Evolutionary conservation across 2,329 filamentous ascomycete species (phyloP).

Genomic region (Alternaria gaisen): DNA sequence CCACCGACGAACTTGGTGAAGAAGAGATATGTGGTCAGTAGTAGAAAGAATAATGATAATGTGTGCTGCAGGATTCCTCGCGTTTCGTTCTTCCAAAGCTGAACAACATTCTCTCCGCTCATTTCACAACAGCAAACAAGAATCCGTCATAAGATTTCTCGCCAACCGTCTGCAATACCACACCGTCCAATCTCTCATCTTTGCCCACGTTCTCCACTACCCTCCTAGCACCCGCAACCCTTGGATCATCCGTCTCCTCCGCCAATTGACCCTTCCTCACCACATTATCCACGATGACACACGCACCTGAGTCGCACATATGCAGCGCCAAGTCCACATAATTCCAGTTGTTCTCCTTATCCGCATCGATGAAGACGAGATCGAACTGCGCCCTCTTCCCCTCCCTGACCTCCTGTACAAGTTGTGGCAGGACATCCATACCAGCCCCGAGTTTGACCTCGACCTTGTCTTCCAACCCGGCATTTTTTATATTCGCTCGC

Average conservation of each 20-base stretch:
- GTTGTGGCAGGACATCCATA: conserved; percentile 53
- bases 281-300: conserved; percentile 62
- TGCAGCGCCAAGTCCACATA: conserved; percentile 59
- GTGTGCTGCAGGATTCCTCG: neutral
- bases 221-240: conserved; percentile 46
- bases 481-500: conserved; percentile 54
- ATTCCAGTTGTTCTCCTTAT: conserved; percentile 60
- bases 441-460: conserved; percentile 59
- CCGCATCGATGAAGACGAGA: conserved; percentile 64
- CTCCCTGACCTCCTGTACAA: conserved; percentile 53
- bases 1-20: neutral
- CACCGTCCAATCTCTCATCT: conserved; percentile 54
- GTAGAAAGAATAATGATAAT: conserved; percentile 10
- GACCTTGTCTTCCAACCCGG: conserved; percentile 54
- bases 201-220: conserved; percentile 56
- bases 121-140: conserved; percentile 53
- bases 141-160: conserved; percentile 61
- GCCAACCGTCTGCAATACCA: conserved; percentile 58
- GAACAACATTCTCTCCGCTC: neutral
- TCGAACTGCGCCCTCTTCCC: conserved; percentile 56
- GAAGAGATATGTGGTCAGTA: neutral
- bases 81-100: neutral
- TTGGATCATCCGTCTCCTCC: conserved; percentile 33
- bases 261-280: conserved; percentile 54
- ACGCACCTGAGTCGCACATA: conserved; percentile 53